phyloP scores from a whole-genome alignment of 148 eudicot genomes.

The Cornus controversa region DNA sequence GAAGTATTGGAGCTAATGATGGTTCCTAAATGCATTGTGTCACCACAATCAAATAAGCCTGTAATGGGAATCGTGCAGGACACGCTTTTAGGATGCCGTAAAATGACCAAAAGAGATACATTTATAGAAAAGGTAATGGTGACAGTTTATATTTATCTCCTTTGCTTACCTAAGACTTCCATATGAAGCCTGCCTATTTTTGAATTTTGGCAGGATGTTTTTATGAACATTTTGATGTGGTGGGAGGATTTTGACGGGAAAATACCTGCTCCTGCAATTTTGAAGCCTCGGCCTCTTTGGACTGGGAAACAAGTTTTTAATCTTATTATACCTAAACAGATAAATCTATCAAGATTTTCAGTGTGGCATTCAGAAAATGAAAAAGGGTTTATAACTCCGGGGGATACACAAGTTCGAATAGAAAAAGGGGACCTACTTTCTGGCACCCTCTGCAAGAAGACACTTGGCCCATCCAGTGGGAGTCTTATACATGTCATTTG shows the following conservation, averaged over 20 bases:
- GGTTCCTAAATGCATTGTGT: background rate
- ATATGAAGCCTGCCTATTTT: background rate
- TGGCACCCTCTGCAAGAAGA: background rate
- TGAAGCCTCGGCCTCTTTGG: conserved; percentile 35
- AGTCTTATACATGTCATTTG: background rate
- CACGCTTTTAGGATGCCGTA: background rate
- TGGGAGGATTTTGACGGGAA: conserved; percentile 66
- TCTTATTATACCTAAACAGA: background rate
- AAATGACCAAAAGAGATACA: conserved; percentile 1
- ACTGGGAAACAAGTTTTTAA: conserved; percentile 5
- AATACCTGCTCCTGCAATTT: conserved; percentile 53
- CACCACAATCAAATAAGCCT: conserved; percentile 2
- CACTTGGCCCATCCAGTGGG: background rate
- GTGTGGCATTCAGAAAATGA: background rate
- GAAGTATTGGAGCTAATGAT: background rate
- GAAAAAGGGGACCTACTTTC: background rate
- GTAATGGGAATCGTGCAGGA: background rate
- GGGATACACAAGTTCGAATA: conserved; percentile 1
- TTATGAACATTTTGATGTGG: conserved; percentile 62
- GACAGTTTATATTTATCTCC: background rate
- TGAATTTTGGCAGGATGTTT: conserved; percentile 35
- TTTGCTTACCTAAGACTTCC: background rate
- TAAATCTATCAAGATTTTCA: background rate
- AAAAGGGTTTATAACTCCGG: background rate
- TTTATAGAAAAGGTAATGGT: background rate